Conservation (phyloP, 805 yeast genomes). For the Candida insectorum region DNA sequence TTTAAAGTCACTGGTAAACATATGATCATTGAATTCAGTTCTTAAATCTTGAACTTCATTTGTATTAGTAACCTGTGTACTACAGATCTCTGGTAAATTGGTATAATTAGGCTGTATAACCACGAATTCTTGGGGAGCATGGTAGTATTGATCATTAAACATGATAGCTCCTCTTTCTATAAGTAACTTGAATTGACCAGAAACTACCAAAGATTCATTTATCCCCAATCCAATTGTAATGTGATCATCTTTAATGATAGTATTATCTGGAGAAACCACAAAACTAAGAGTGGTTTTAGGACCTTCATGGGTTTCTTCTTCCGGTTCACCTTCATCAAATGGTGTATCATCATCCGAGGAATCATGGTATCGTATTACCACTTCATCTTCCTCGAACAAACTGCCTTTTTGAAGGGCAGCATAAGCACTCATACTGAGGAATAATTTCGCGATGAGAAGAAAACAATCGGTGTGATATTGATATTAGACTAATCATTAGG, state of each 20-base stretch:
- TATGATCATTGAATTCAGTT: slow-evolving; percentile 33
- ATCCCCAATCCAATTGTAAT: slow-evolving; percentile 41
- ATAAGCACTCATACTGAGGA: slow-evolving; percentile 27
- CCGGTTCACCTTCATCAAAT: slow-evolving; percentile 3
- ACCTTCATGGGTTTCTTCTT: slow-evolving; percentile 1
- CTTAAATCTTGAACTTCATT: slow-evolving; percentile 19
- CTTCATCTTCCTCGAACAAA: slow-evolving; percentile 12
- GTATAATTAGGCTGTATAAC: slow-evolving; percentile 31
- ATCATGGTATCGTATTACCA: slow-evolving; percentile 21
- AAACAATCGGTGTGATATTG: background rate
- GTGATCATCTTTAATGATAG: slow-evolving; percentile 26
- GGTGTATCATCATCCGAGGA: slow-evolving; percentile 24
- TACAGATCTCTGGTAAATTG: slow-evolving; percentile 42
- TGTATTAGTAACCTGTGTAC: slow-evolving; percentile 37
- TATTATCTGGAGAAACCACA: slow-evolving; percentile 33
- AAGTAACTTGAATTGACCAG: slow-evolving; percentile 44
- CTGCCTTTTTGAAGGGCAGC: slow-evolving; percentile 24
- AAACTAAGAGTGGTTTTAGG: slow-evolving; percentile 2
- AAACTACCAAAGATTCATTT: slow-evolving; percentile 40
- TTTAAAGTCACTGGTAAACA: slow-evolving; percentile 37
- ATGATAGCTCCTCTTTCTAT: slow-evolving; percentile 47
- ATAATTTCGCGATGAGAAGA: slow-evolving; percentile 4
- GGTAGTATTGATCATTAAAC: slow-evolving; percentile 33
- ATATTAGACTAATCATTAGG: background rate
- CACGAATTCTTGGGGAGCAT: slow-evolving; percentile 21